A percentile compares a stretch with the other conserved stretches of the same genome.
Conservation (phyloP, 345 rosid genomes). For the Moricandia arvensis region DNA sequence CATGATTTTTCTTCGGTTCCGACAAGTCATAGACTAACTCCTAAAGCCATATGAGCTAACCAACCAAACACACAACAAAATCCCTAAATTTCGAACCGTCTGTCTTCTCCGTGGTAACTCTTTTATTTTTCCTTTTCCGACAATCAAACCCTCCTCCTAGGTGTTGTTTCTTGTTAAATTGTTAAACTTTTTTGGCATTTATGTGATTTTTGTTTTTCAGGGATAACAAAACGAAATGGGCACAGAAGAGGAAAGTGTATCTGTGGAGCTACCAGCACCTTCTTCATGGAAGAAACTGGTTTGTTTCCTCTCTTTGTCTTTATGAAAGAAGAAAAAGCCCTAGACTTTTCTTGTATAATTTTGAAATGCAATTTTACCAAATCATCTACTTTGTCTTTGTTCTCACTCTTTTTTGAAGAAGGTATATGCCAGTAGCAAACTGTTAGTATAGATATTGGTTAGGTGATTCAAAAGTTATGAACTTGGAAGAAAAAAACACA, state of each 20-base stretch:
- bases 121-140: background rate
- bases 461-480: background rate
- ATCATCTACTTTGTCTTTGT: background rate
- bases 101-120: slow-evolving; percentile 33
- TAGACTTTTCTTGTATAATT: background rate
- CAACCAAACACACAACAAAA: slow-evolving; percentile 6
- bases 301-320: slow-evolving; percentile 5
- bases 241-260: slow-evolving; percentile 49
- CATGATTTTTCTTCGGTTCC: slow-evolving; percentile 3
- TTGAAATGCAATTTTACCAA: background rate
- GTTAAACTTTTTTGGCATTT: background rate
- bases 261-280: slow-evolving; percentile 78
- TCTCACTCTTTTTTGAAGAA: background rate
- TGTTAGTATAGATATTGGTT: background rate
- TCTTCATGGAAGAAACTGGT: slow-evolving; percentile 86
- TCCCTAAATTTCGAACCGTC: slow-evolving; percentile 30
- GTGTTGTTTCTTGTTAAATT: slow-evolving; percentile 13
- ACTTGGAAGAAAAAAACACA: background rate
- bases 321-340: background rate
- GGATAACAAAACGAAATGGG: slow-evolving; percentile 43
- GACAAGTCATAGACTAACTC: background rate
- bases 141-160: slow-evolving; percentile 5
- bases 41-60: background rate
- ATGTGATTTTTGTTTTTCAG: slow-evolving; percentile 18
- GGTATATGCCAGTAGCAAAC: background rate